These are phyloP conservation scores for Podaxis sp. DNA, from an alignment of 768 basidiomycete species.

Conservation along the genomic window DNA sequence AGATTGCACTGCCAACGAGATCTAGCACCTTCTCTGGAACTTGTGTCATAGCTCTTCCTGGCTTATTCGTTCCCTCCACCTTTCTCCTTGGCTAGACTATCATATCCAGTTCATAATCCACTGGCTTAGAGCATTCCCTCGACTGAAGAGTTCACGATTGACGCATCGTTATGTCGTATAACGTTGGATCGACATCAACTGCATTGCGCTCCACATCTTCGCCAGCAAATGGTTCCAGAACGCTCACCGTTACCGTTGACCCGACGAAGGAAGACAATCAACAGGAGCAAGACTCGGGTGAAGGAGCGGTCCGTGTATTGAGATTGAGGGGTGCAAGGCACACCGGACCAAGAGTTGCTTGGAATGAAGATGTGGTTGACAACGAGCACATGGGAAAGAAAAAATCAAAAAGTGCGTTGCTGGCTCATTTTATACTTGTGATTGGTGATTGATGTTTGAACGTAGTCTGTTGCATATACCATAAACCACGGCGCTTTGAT, in stretches of 20 bases:
- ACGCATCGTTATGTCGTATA: not conserved
- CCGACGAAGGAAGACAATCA: slow-evolving; percentile 22
- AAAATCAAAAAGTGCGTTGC: slow-evolving; percentile 82
- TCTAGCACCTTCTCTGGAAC: too few relatives aligned
- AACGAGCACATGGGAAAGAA: slow-evolving; percentile 89
- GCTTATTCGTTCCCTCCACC: too few relatives aligned
- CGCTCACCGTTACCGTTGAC: slow-evolving; percentile 40
- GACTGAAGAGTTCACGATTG: too few relatives aligned
- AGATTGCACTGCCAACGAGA: too few relatives aligned
- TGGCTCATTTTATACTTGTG: not conserved
- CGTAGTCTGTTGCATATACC: slow-evolving; percentile 95
- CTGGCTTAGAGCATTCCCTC: too few relatives aligned
- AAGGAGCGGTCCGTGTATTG: slow-evolving; percentile 42
- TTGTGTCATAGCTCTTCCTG: too few relatives aligned
- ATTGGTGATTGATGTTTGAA: not conserved
- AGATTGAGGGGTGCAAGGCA: slow-evolving; percentile 48
- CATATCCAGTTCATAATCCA: too few relatives aligned
- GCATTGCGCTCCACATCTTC: slow-evolving; percentile 32
- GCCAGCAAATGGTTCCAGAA: slow-evolving; percentile 51
- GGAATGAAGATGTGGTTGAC: slow-evolving; percentile 84
- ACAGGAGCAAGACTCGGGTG: slow-evolving; percentile 12
- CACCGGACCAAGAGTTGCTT: slow-evolving; percentile 60
- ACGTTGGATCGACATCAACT: slow-evolving; percentile 13
- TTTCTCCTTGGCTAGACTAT: too few relatives aligned
- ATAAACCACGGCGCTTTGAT: slow-evolving; percentile 74